Conservation (phyloP, 2,329 filamentous ascomycete species). For the Zalaria sp. region DNA sequence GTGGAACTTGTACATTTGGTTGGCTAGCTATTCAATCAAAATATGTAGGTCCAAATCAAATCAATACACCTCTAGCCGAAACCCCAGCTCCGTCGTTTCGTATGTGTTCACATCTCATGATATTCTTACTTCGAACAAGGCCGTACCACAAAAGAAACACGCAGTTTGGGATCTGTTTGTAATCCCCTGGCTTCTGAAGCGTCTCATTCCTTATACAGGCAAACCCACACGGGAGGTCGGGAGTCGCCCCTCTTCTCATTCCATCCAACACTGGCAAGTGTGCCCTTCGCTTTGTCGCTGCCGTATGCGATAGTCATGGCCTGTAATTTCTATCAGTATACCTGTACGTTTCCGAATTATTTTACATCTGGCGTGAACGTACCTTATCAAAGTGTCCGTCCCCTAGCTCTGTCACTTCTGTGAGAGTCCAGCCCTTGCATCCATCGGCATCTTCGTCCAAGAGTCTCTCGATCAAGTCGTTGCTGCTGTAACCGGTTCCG, state of each 20-base stretch:
- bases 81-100: too few species aligned
- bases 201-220: slow-evolving; percentile 15
- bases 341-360: not conserved
- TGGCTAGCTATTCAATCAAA: too few species aligned
- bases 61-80: too few species aligned
- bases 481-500: slow-evolving; percentile 11
- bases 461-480: slow-evolving; percentile 16
- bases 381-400: slow-evolving; percentile 17
- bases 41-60: too few species aligned
- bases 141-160: too few species aligned
- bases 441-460: slow-evolving; percentile 8
- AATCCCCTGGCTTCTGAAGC: too few species aligned
- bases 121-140: too few species aligned
- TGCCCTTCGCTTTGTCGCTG: slow-evolving; percentile 14
- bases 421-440: slow-evolving; percentile 15
- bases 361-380: slow-evolving; percentile 3
- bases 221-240: slow-evolving; percentile 20
- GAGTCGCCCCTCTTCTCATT: slow-evolving; percentile 13
- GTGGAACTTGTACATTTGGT: too few species aligned
- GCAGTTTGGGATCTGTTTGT: too few species aligned
- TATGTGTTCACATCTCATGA: too few species aligned
- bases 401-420: slow-evolving; percentile 18
- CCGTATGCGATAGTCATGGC: slow-evolving; percentile 15
- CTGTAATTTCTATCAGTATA: slow-evolving; percentile 4
- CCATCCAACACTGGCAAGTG: slow-evolving; percentile 18